phyloP scores from a whole-genome alignment of 768 basidiomycete species.

The Multifurca ochricompacta region DNA sequence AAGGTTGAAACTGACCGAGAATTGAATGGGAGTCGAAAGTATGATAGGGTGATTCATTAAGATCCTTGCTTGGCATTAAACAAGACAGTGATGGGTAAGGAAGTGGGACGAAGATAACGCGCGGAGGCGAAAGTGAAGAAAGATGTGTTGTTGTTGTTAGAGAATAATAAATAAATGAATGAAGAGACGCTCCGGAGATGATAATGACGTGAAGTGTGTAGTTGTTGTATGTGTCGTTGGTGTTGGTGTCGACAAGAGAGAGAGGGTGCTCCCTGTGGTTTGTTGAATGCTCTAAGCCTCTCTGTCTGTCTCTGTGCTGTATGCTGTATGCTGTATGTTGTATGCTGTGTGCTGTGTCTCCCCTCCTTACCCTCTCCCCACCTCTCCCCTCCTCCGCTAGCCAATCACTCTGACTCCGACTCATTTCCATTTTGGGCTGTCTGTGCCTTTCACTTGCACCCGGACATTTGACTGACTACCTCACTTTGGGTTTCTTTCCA shows the following conservation, averaged over 20 bases:
- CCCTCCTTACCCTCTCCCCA: too few relatives aligned
- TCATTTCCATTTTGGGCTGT: too few relatives aligned
- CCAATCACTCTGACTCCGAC: too few relatives aligned
- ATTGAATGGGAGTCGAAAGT: constrained; percentile 10
- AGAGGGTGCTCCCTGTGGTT: not conserved
- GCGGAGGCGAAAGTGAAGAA: not conserved
- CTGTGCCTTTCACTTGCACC: too few relatives aligned
- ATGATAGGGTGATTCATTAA: constrained; percentile 16
- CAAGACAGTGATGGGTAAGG: not conserved
- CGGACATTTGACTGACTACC: too few relatives aligned
- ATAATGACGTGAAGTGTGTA: not conserved
- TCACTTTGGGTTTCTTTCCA: too few relatives aligned
- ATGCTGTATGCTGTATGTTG: too few relatives aligned
- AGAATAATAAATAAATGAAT: constrained; percentile 17
- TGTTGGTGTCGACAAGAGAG: not conserved
- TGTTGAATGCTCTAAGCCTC: too few relatives aligned
- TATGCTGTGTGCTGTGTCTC: too few relatives aligned
- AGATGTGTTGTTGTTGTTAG: too few relatives aligned
- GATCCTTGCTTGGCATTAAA: constrained; percentile 19
- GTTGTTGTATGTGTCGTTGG: not conserved
- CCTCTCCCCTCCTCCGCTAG: too few relatives aligned
- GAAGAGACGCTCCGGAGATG: not conserved
- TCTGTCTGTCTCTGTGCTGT: too few relatives aligned
- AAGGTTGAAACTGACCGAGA: constrained; percentile 14
- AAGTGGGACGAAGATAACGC: not conserved